Evolutionary conservation across 2,329 filamentous ascomycete genomes (phyloP).

Genomic region (Cercospora sesami): DNA sequence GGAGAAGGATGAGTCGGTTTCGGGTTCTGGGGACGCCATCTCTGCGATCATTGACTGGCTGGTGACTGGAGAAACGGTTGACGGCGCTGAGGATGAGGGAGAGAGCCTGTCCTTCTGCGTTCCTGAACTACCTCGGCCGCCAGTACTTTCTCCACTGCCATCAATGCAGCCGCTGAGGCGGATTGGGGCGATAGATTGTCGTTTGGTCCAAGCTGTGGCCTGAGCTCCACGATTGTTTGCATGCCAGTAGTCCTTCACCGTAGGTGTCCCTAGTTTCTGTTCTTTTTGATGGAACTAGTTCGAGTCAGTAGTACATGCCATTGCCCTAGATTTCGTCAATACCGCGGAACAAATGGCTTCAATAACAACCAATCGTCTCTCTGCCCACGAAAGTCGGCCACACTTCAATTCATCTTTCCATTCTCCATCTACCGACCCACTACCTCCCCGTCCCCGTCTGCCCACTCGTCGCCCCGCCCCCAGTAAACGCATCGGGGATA

Average conservation of each 20-base stretch:
- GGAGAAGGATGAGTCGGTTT: background rate
- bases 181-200: background rate
- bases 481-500: constrained; percentile 2
- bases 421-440: background rate
- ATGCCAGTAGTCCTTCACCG: background rate
- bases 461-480: background rate
- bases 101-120: background rate
- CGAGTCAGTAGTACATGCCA: background rate
- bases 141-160: background rate
- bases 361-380: background rate
- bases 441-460: background rate
- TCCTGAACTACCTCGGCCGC: background rate
- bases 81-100: background rate
- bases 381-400: background rate
- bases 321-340: background rate
- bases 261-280: background rate
- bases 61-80: background rate
- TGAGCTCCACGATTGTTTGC: background rate
- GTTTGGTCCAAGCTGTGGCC: background rate
- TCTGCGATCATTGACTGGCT: background rate
- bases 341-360: background rate
- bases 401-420: background rate
- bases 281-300: background rate
- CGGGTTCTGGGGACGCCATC: background rate
- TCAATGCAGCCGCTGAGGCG: background rate